Evolutionary conservation across 208 protist genomes (phyloP).

Genomic region (Willaertia magna): DNA sequence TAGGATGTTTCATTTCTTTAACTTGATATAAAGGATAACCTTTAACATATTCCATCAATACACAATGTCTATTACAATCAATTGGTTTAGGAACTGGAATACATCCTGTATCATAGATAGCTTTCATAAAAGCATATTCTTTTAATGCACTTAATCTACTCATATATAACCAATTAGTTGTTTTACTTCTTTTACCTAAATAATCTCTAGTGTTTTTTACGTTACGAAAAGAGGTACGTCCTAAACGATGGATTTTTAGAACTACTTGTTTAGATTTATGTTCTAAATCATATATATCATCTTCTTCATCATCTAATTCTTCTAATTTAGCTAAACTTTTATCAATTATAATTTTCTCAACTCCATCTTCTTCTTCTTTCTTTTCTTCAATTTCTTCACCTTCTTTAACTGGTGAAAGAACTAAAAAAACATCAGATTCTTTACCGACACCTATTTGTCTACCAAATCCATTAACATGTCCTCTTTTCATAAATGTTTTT

Average conservation of each 20-base stretch:
- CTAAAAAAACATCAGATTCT: conserved; percentile 73
- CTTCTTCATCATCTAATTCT: not conserved
- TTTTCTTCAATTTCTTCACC: not conserved
- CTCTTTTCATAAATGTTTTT: conserved; percentile 77
- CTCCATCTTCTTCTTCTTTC: not conserved
- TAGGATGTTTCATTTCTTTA: conserved; percentile 60
- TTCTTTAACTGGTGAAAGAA: conserved; percentile 36
- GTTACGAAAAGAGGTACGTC: conserved; percentile 88
- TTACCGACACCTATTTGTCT: conserved; percentile 97
- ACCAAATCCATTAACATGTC: conserved; percentile 66
- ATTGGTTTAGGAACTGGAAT: conserved; percentile 83
- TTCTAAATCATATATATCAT: conserved; percentile 16
- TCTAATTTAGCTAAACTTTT: not conserved
- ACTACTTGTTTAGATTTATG: conserved; percentile 48
- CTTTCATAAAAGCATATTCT: conserved; percentile 96
- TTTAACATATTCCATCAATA: conserved; percentile 88
- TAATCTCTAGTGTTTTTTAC: conserved; percentile 95
- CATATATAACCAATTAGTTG: conserved; percentile 94
- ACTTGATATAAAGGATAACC: conserved; percentile 84
- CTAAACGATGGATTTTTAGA: conserved; percentile 85
- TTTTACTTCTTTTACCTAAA: conserved; percentile 57
- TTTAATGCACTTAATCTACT: conserved; percentile 78
- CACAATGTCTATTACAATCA: conserved; percentile 91
- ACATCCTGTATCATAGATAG: conserved; percentile 85
- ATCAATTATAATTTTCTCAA: not conserved